These are phyloP conservation scores for Plasmodium sp. DNA, from an alignment of 169 alveolate species.

Conservation along the genomic window DNA sequence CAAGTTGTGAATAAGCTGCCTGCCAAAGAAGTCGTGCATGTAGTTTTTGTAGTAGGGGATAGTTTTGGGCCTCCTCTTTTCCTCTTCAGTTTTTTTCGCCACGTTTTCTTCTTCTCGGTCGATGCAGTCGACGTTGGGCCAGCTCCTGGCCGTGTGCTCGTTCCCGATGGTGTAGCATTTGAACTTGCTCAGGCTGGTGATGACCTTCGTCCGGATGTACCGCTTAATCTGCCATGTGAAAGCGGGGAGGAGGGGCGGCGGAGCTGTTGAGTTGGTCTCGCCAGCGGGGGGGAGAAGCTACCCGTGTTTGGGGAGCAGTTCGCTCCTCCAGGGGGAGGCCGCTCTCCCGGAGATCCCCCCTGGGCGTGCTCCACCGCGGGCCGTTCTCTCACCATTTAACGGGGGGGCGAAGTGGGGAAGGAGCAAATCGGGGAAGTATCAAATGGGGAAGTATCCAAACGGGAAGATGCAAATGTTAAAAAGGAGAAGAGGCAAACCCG, in stretches of 20 bases:
- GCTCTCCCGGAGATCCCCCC: not conserved
- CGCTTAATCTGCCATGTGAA: constrained; percentile 27
- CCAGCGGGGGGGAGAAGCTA: not conserved
- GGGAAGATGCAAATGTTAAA: not conserved
- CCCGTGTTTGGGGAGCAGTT: not conserved
- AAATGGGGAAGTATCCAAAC: no score
- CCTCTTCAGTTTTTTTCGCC: not conserved
- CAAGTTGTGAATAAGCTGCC: constrained; percentile 81
- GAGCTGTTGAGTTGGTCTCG: not conserved
- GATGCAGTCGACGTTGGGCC: constrained; percentile 70
- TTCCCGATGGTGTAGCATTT: constrained; percentile 66
- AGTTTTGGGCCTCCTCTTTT: constrained; percentile 29
- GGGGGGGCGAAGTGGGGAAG: not conserved
- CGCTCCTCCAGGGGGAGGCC: not conserved
- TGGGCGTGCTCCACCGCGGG: not conserved
- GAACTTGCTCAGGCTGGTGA: constrained; percentile 61
- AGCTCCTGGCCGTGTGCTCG: constrained; percentile 49
- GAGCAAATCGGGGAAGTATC: not conserved
- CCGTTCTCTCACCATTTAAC: not conserved
- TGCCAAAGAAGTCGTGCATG: constrained; percentile 73
- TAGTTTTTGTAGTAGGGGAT: constrained; percentile 68
- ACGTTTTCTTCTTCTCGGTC: constrained; percentile 58
- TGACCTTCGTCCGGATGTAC: constrained; percentile 55
- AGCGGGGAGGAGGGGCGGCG: not conserved
- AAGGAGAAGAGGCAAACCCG: not conserved